Evolutionary conservation across 176 grass and related monocot species (phyloP), one percentile per base, ranked within the genome.

Genomic region (Phyllostachys edulis): DNA sequence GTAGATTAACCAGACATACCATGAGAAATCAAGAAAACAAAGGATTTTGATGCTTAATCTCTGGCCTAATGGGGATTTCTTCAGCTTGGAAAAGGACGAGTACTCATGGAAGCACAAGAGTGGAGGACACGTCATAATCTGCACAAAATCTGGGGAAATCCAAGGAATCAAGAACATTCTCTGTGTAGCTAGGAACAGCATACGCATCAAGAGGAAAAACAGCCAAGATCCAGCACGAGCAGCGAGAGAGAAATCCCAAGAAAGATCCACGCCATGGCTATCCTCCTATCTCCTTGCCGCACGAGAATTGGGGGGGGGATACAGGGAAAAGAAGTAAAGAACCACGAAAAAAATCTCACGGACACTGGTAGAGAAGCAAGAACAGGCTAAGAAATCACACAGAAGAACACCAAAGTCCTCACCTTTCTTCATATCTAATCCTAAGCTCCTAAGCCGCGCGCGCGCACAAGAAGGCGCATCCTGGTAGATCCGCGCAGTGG

Each of bases 191-290:
- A 36, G 24, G n/a, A 79, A n/a, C 80, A 87, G 2, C 60, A 79
- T 34, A 36, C 2, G 50, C 49, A 80, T 85, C 54, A 45, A 17
- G 69, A 65, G 51, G 36, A 24, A 73, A 79, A 65, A 36, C 49
- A 83, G 39, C 40, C 21, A 55, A 91, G 89, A 91, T 88, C 76
- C 84, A 73, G 57, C 73, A 71, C 37, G 75, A 76, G 14, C 63
- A 70, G 41, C 51, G 16, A 50, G 60, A 55, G 67, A 75, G 63
- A 80, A 56, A 55, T 16, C 63, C 44, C 9, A 71, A 21, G 36
- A 52, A 73, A 78, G 71, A 85, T 85, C 80, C 69, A 45, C 32
- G 12, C 66, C 51, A 40, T 1, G 57, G 20, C 34, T 4, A 4
- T 39, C 71, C 46, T 39, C 29, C 29, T 29, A 29, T 9, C 75